phyloP scores from a whole-genome alignment of 1,284 basidiomycete genomes.

The Cryptococcus sp. region DNA sequence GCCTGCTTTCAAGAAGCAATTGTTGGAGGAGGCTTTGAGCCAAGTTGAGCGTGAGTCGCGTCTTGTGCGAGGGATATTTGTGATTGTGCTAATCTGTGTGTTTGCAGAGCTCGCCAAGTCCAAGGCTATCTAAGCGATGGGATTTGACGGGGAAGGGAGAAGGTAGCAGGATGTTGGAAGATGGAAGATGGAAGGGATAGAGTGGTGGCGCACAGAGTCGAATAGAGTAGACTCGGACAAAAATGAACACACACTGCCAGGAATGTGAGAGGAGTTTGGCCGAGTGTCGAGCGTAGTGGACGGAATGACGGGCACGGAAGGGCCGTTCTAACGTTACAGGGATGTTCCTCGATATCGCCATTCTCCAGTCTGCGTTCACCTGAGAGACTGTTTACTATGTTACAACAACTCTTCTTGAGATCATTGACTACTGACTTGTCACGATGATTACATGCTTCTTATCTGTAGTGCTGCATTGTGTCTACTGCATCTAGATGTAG shows the following conservation, averaged over 20 bases:
- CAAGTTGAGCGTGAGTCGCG: slow-evolving; percentile 86
- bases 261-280: not conserved
- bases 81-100: slow-evolving; percentile 1
- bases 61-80: not conserved
- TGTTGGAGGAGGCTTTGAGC: slow-evolving; percentile 77
- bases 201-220: not conserved
- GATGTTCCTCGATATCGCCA: too few species aligned
- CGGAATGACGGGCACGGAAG: too few species aligned
- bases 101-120: slow-evolving; percentile 66
- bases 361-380: too few species aligned
- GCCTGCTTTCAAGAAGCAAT: slow-evolving; percentile 90
- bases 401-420: too few species aligned
- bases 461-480: not conserved
- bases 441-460: too few species aligned
- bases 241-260: slow-evolving; percentile 1
- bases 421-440: too few species aligned
- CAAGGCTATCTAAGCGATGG: slow-evolving; percentile 63
- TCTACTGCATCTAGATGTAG: too few species aligned
- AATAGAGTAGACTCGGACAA: slow-evolving; percentile 1
- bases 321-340: too few species aligned
- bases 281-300: too few species aligned
- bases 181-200: not conserved
- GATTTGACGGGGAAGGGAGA: slow-evolving; percentile 2
- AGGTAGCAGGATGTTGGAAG: slow-evolving; percentile 2
- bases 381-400: too few species aligned